phyloP scores from a whole-genome alignment of 139 green algal species.

The Chlamydomonas sphaeroides region DNA sequence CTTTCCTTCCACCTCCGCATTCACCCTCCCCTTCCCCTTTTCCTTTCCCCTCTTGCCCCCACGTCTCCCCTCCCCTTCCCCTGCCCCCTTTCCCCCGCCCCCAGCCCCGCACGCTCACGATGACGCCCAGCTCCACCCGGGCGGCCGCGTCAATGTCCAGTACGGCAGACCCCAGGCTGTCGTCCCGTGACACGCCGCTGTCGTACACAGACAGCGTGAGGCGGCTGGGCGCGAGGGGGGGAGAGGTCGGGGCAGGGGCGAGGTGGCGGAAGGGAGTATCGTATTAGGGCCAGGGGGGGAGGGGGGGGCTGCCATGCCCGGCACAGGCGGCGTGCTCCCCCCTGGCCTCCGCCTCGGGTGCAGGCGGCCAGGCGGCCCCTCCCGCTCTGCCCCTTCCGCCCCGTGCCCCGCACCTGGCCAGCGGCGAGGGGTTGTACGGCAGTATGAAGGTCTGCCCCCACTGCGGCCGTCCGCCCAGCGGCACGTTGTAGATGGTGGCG shows the following conservation, averaged over 20 bases:
- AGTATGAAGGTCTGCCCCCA: slow-evolving; percentile 52
- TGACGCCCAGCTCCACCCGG: slow-evolving; percentile 14
- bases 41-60: too few relatives aligned
- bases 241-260: too few relatives aligned
- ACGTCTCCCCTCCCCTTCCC: too few relatives aligned
- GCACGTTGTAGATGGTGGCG: slow-evolving; percentile 40
- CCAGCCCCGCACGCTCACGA: slow-evolving; percentile 13
- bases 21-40: too few relatives aligned
- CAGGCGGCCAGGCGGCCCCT: too few relatives aligned
- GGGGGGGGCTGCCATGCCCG: too few relatives aligned
- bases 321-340: too few relatives aligned
- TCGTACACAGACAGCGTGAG: slow-evolving; percentile 30
- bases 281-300: too few relatives aligned
- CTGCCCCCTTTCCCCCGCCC: neutral
- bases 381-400: too few relatives aligned
- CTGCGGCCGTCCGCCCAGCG: slow-evolving; percentile 3
- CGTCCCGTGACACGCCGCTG: slow-evolving; percentile 38
- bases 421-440: slow-evolving; percentile 42
- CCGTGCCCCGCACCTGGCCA: slow-evolving; percentile 30
- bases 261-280: too few relatives aligned
- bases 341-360: too few relatives aligned
- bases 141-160: slow-evolving; percentile 43
- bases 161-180: slow-evolving; percentile 26
- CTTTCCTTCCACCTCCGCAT: too few relatives aligned
- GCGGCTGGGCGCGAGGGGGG: neutral